Evolutionary conservation across 495 filamentous ascomycete species (phyloP), one percentile per base, ranked within the genome.

Genomic region (Aspergillus nanangensis): DNA sequence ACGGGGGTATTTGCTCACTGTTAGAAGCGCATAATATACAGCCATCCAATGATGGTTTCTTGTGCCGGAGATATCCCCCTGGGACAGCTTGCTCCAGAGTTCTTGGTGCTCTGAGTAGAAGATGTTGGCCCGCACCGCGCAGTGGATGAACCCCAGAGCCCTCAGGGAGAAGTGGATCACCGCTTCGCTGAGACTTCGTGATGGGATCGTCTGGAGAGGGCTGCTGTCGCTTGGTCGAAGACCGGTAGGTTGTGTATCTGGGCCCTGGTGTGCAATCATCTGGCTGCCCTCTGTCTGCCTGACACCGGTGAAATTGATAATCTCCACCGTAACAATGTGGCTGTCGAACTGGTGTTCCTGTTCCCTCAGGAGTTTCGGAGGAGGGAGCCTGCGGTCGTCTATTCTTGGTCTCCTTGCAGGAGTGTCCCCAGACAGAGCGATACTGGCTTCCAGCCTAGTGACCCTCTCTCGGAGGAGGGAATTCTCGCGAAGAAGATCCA

Each of bases 21-120:
- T 20, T 7, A 44, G 31, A 17, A 44, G 27, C 17, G 27, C 34
- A 11, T 33, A 19, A 44, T 44, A 44, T n/a, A 44, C 31, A 4
- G 31, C 41, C 14, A 35, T 44, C 41, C 41, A 44, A 19, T 11
- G 14, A 23, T 44, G 41, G 11, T 35, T 15, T 14, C 18, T 35
- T 13, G 19, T 20, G 8, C 19, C 23, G 24, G 19, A 17, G 17
- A n/a, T 5, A 15, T 18, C 5, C 2, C 27, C 10, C 32, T 22
- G 3, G 9, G 14, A 21, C 19, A 40, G 38, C n/a, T 13, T 15
- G 3, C 23, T n/a, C 41, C 41, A 44, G 17, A 44, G 35, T 4
- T 2, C 25, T 15, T 23, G 0, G 15, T 44, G 31, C 19, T 44
- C 10, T 10, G 18, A 8, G 0, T 19, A 13, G 32, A 44, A 44